Evolutionary conservation across 163 green algal species (phyloP), one percentile per base, ranked within the genome.

Genomic region (Scenedesmus sp.): DNA sequence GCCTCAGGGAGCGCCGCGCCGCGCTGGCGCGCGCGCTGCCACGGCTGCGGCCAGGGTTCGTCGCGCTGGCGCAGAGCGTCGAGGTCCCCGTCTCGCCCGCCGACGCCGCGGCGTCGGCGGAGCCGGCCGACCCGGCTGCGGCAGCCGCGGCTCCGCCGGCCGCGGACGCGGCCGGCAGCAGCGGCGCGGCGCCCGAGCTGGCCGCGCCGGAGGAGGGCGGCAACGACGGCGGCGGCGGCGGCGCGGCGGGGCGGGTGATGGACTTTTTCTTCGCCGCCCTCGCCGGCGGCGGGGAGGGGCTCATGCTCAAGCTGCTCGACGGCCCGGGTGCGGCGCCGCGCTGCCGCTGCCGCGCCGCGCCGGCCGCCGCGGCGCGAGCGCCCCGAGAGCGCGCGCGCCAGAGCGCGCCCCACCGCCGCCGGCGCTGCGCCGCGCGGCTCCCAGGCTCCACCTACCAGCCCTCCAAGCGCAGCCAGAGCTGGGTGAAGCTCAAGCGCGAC

Each of bases 221-320:
- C n/a, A n/a, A n/a, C n/a, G n/a, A n/a, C n/a, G n/a, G 50, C 17
- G 18, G 6, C 7, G 50, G 50, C 50, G 20, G 50, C 29, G 66
- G 13, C 29, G 66, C 39, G 39, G 71, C 71, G 71, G 44, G 56
- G 45, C 13, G 22, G 2, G 44, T 72, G 44, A 72, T 63, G 15
- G 48, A 54, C 3, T 74, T 81, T 28, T 60, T 87, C 42, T 54
- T 77, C 58, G 56, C 54, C 2, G 71, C 90, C 0, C 82, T 96
- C 70, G 87, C 85, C 10, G 80, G 63, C 1, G 87, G 89, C 56
- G 89, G 84, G 28, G 87, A 93, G 81, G 95, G 95, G 0, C 80
- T 98, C 15, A 98, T 98, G 95, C 78, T 97, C 14, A 98, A 98
- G 82, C 70, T 80, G 5, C 79, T 98, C 78, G 89, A 94, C 34